Evolutionary conservation across 441 rosid species (phyloP), one percentile per base, ranked within the genome.

Genomic region (Erodium chrysanthum): DNA sequence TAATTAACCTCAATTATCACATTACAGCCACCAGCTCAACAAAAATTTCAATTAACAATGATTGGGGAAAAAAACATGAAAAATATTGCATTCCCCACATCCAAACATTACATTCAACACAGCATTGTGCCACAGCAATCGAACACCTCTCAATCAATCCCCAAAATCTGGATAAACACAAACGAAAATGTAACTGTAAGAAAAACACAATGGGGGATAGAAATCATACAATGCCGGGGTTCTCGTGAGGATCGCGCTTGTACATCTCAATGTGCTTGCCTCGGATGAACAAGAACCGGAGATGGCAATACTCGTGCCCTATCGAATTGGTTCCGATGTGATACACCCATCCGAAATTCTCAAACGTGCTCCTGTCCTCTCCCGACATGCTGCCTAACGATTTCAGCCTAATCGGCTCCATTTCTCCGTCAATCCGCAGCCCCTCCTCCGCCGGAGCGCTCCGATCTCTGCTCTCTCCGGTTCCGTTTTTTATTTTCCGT

Each of bases 181-280:
- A n/a, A n/a, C n/a, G n/a, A n/a, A n/a, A n/a, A n/a, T n/a, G n/a
- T n/a, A n/a, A n/a, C n/a, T n/a, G n/a, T n/a, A n/a, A n/a, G n/a
- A 25, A 25, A 25, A 50, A 50, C 5, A 2, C 5, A 18, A 40
- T 12, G 29, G 0, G 56, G 4, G n/a, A 48, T 48, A 15, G 56
- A 46, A 46, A 44, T 48, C 68, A 64, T 65, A 70, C 72, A 70
- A 70, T 70, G 72, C 62, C 67, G 20, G 72, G 72, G 67, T 0
- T 62, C 23, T 70, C 72, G 60, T 70, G 66, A 25, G 72, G 72
- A 63, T 70, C 72, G 46, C 72, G 66, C 67, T 70, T 70, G 72
- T 70, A 70, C 72, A 70, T 63, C 59, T 40, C 27, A 23, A 70
- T 58, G 67, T 70, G 61, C 72, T 63, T 70, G 67, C 72, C 67